Evolutionary conservation across 495 filamentous ascomycete genomes (phyloP), one percentile per base, ranked within the genome.

Genomic region (Sordaria brevicollis): DNA sequence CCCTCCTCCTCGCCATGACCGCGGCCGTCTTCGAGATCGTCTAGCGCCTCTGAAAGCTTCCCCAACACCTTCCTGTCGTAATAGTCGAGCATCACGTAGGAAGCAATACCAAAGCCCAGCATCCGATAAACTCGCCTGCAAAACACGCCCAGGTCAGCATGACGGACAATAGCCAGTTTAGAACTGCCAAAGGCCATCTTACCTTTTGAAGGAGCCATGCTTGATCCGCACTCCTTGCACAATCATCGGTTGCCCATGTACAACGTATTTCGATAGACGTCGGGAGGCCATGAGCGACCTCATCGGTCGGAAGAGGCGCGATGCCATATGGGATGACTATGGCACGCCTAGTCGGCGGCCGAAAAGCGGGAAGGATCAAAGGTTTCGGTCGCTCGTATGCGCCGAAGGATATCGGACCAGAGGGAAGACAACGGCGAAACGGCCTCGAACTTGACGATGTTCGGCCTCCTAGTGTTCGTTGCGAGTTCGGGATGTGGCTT

Each of bases 311-410:
- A 75, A 70, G 3, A 83, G 54, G 71, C 76, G 81, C 29, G 76
- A 76, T 57, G 49, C 49, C 79, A 84, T 84, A 70, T 39, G 37
- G 76, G 35, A 34, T 25, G 41, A 67, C 67, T 54, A 70, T 73
- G 78, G 79, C 78, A 70, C 79, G 78, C 80, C 80, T 70, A 38
- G 35, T 34, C 71, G 80, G 79, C 78, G 79, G 79, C 81, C 79
- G 72, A 71, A 21, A 67, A 66, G 36, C 41, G 38, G 39, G 68
- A 39, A 37, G 49, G 25, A 57, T 57, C 49, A 57, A 57, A 15
- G 49, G 49, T 57, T 25, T 21, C 49, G 49, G 49, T 13, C 49
- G 21, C 49, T 57, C 49, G 49, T 57, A 57, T 57, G 49, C 49
- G 49, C 25, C 25, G 11, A 57, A 31, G 10, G 25, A 57, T 31